phyloP scores from a whole-genome alignment of 2,329 filamentous ascomycete species.

The Beauveria sp. region DNA sequence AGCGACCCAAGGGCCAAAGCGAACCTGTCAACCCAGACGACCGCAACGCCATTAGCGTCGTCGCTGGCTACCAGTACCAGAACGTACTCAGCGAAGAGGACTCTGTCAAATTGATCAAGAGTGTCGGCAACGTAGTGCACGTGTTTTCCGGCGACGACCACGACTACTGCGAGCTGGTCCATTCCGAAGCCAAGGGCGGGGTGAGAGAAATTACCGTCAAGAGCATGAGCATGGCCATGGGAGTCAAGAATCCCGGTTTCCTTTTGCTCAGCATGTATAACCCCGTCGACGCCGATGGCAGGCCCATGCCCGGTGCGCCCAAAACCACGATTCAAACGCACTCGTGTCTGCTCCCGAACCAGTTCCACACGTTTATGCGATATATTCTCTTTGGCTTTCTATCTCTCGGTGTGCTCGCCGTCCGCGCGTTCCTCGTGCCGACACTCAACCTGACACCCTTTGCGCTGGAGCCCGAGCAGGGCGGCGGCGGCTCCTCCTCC shows the following conservation, averaged over 20 bases:
- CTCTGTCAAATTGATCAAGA: constrained; percentile 66
- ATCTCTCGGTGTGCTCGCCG: constrained; percentile 40
- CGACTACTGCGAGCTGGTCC: constrained; percentile 89
- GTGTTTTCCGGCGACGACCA: constrained; percentile 96
- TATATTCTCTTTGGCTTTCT: constrained; percentile 61
- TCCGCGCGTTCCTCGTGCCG: constrained; percentile 51
- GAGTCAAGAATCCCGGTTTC: constrained; percentile 80
- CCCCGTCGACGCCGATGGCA: constrained; percentile 60
- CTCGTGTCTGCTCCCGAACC: constrained; percentile 83
- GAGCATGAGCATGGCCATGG: constrained; percentile 93
- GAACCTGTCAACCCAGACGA: constrained; percentile 52
- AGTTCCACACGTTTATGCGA: constrained; percentile 73
- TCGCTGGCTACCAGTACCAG: constrained; percentile 87
- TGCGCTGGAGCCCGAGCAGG: constrained; percentile 36
- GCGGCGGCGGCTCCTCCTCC: not conserved
- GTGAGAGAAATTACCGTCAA: constrained; percentile 89
- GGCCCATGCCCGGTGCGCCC: constrained; percentile 35
- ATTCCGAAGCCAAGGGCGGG: constrained; percentile 59
- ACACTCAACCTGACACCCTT: constrained; percentile 46
- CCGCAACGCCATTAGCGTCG: constrained; percentile 69
- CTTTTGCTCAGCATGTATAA: constrained; percentile 88
- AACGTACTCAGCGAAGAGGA: constrained; percentile 78
- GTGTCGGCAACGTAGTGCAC: constrained; percentile 72
- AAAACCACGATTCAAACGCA: constrained; percentile 72
- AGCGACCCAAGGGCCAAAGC: constrained; percentile 50